Base-by-base conservation (phyloP, 768 basidiomycete species). In the Cystofilobasidium bisporidii region DNA sequence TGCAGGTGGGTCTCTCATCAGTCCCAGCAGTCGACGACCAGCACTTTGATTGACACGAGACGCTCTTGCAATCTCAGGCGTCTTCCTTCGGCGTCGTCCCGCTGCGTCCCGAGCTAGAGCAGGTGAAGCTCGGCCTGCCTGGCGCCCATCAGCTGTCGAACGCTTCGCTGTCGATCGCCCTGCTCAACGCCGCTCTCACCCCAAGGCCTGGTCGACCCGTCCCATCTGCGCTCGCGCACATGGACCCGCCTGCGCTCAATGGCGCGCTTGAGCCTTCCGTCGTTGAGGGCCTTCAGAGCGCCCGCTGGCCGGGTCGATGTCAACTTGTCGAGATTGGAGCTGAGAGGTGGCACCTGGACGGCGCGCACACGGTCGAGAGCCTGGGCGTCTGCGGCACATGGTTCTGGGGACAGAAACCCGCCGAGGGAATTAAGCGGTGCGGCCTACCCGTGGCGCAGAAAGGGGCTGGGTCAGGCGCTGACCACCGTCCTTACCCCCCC, bases 291-390 rank as follows among this genome's bases (percentile, higher is more conserved):
- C 79, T 98, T 26, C 77, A 83, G 72, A 77, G 81, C 24, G 82
- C 91, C 4, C 83, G 80, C 69, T 99, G 96, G 94, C 93, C 96
- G 14, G 96, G 94, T 17, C 84, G 96, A 55, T 99, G 96, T 75
- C 96, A 99, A 78, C 83, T 82, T 12, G 83, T 94, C 58, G 65
- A 14, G 91, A 93, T 73, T 85, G 60, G 77, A 1, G 73, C 76
- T 20, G 80, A 83, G 10, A 87, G 83, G 3, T 98, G 96, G 96
- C 90, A 86, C 76, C 79, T 99, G 17, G 96, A 98, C 74, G 96
- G 96, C 0, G 93, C 96, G 15, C 96, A 99, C 76, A 99, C 96
- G 0, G 78, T 83, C 17, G 96, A 98, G 75, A 96, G 91, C 73
- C 80, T 99, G 33, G 81, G 83, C 53, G 91, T 85, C 69, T 94